Conservation (phyloP, 164 flowering plant genomes). For the Vitis rotundifolia region DNA sequence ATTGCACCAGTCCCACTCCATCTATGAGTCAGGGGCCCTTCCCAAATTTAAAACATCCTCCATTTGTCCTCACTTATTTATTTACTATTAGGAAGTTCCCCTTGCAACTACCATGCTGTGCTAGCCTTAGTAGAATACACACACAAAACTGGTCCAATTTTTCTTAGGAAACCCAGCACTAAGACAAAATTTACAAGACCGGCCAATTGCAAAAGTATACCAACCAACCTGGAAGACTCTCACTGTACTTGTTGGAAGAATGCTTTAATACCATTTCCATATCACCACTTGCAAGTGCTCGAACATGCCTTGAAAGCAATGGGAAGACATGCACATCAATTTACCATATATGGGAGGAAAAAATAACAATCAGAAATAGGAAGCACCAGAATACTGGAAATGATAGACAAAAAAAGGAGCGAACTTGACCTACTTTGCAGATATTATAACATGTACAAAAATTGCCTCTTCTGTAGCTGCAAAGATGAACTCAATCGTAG, state of each 20-base stretch:
- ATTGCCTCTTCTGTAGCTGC: slow-evolving; percentile 90
- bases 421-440: slow-evolving; percentile 71
- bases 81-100: no score
- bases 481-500: slow-evolving; percentile 80
- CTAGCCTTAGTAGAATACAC: no score
- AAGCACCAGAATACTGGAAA: background rate
- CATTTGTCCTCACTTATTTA: background rate
- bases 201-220: background rate
- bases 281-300: slow-evolving; percentile 72
- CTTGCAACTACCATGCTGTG: no score
- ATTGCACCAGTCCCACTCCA: no score
- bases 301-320: slow-evolving; percentile 57
- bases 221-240: slow-evolving; percentile 65
- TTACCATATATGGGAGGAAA: background rate
- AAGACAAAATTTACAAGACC: background rate
- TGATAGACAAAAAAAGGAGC: slow-evolving; percentile 7
- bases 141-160: no score
- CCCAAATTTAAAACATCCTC: background rate
- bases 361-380: slow-evolving; percentile 1
- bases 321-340: slow-evolving; percentile 10
- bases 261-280: slow-evolving; percentile 51
- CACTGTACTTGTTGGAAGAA: slow-evolving; percentile 40
- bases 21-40: no score
- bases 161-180: background rate
- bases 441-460: slow-evolving; percentile 79